These are phyloP conservation scores for Styphnolobium japonicum DNA, from an alignment of 306 rosid genomes.

Conservation along the genomic window DNA sequence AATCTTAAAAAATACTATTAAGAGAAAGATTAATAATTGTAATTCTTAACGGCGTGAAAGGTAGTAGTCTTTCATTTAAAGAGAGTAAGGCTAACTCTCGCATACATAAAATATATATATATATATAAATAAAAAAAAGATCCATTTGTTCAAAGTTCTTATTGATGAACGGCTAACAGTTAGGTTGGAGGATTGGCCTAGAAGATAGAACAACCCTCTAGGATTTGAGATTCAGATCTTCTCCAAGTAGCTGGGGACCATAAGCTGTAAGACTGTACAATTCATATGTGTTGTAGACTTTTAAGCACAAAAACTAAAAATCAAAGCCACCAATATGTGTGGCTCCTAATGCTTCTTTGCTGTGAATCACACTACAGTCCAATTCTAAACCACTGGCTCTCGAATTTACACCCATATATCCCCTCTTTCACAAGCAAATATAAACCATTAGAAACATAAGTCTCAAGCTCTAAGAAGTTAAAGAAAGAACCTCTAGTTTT, in stretches of 20 bases:
- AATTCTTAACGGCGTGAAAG: too few relatives aligned
- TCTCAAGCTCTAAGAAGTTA: constrained; percentile 21
- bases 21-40: too few relatives aligned
- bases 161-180: not conserved
- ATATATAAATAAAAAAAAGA: too few relatives aligned
- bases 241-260: constrained; percentile 27
- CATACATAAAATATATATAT: too few relatives aligned
- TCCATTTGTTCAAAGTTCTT: not conserved
- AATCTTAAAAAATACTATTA: too few relatives aligned
- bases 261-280: not conserved
- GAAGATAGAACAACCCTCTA: constrained; percentile 21
- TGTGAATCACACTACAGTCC: constrained; percentile 40
- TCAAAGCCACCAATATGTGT: constrained; percentile 56
- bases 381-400: constrained; percentile 61
- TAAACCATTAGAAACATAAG: constrained; percentile 30
- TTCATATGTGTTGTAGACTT: constrained; percentile 24
- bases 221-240: constrained; percentile 36
- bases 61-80: too few relatives aligned
- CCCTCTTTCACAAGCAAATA: constrained; percentile 46
- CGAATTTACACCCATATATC: constrained; percentile 56
- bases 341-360: constrained; percentile 35
- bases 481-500: not conserved
- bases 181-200: constrained; percentile 23
- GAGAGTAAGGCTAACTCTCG: too few relatives aligned
- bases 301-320: constrained; percentile 24